phyloP scores from a whole-genome alignment of 2,329 filamentous ascomycete species.

The Venturia carpophila region DNA sequence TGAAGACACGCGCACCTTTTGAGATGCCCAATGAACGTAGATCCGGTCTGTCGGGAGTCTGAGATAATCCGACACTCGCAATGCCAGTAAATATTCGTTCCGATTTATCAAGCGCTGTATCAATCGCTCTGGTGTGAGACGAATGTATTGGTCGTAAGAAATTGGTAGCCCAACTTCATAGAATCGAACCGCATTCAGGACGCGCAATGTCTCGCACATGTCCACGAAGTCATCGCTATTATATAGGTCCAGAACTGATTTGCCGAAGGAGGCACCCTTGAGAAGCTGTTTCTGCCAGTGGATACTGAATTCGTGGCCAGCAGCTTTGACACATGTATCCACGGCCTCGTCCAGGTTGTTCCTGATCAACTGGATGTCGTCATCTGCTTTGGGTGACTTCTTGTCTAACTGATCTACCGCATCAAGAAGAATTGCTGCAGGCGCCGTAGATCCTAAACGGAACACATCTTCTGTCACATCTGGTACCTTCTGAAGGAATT shows the following conservation, averaged over 20 bases:
- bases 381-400: conserved; percentile 93
- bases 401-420: conserved; percentile 85
- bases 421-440: conserved; percentile 87
- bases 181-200: conserved; percentile 85
- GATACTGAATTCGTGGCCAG: conserved; percentile 81
- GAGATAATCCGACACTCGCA: conserved; percentile 81
- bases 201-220: conserved; percentile 88
- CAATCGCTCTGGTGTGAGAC: conserved; percentile 82
- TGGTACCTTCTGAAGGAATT: conserved; percentile 92
- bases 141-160: conserved; percentile 88
- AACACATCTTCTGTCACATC: conserved; percentile 83
- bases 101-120: conserved; percentile 79
- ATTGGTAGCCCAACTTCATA: conserved; percentile 86
- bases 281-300: conserved; percentile 93
- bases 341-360: conserved; percentile 85
- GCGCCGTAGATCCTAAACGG: conserved; percentile 75
- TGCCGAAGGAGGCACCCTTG: conserved; percentile 95
- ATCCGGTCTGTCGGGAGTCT: conserved; percentile 80
- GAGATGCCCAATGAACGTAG: conserved; percentile 93
- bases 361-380: conserved; percentile 91
- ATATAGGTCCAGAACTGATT: conserved; percentile 93
- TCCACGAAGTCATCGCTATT: conserved; percentile 98
- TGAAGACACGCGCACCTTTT: conserved; percentile 78
- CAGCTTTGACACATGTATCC: conserved; percentile 85
- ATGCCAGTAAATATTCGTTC: conserved; percentile 81